Conservation (phyloP, 2,329 filamentous ascomycete species). For the Nothopassalora personata region DNA sequence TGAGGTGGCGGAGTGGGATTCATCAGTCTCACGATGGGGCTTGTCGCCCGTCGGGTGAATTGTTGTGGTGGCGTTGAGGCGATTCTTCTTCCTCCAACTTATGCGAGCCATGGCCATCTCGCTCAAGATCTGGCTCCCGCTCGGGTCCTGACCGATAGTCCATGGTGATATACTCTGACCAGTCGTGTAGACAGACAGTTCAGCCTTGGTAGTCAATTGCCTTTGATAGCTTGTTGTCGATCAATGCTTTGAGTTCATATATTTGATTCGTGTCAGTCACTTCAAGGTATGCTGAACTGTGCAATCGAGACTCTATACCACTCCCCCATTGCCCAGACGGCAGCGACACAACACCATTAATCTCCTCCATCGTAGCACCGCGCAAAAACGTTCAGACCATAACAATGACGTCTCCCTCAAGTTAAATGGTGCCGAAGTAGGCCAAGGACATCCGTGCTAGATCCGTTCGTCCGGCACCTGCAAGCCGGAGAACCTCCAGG, state of each 20-base stretch:
- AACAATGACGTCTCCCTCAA: not conserved
- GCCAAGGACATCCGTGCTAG: not conserved
- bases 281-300: too few relatives aligned
- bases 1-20: conserved; percentile 7
- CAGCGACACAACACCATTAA: not conserved
- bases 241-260: too few relatives aligned
- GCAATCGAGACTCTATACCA: too few relatives aligned
- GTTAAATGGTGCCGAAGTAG: not conserved
- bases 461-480: not conserved
- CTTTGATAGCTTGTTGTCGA: too few relatives aligned
- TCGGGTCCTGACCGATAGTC: not conserved
- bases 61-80: conserved; percentile 3
- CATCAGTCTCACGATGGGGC: not conserved
- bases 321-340: not conserved
- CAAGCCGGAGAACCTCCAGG: not conserved
- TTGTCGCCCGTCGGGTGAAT: conserved; percentile 1
- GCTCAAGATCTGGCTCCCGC: conserved; percentile 1
- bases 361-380: not conserved
- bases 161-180: not conserved
- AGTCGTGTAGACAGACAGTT: not conserved
- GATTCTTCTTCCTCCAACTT: conserved; percentile 1
- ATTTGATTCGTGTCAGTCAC: too few relatives aligned
- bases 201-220: too few relatives aligned
- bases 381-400: not conserved
- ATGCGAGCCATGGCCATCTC: not conserved